These are phyloP conservation scores for Tripidium arundinaceum DNA, from an alignment of 202 grass and related monocot genomes.

Conservation along the genomic window DNA sequence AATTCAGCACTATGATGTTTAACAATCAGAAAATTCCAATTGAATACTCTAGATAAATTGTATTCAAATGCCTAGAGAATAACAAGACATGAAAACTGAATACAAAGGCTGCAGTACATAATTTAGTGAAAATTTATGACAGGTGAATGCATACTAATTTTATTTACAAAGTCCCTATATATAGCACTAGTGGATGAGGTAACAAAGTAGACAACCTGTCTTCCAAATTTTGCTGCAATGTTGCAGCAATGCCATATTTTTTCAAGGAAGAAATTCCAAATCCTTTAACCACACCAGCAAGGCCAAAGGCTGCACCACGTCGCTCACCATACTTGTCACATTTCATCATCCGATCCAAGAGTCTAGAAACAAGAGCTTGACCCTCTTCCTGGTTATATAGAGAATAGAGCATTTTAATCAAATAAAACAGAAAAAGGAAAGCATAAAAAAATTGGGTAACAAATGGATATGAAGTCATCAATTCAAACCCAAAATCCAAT, in stretches of 20 bases:
- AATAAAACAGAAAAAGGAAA: constrained; percentile 27
- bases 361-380: constrained; percentile 71
- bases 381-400: constrained; percentile 69
- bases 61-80: neutral
- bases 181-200: constrained; percentile 17
- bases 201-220: constrained; percentile 60
- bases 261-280: constrained; percentile 90
- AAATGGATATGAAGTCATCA: neutral
- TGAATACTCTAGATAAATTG: neutral
- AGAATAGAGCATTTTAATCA: constrained; percentile 18
- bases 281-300: constrained; percentile 96
- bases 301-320: constrained; percentile 94
- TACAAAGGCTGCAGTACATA: neutral
- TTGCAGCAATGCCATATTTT: constrained; percentile 78
- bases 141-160: constrained; percentile 15
- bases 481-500: constrained; percentile 1
- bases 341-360: constrained; percentile 87
- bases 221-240: constrained; percentile 61
- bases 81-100: neutral
- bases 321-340: constrained; percentile 94
- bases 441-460: neutral
- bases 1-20: neutral
- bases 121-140: constrained; percentile 14
- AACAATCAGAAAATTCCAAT: constrained; percentile 12
- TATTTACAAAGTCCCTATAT: neutral